Base-by-base conservation (phyloP, 805 yeast genomes). In the Lipomyces kockii region DNA sequence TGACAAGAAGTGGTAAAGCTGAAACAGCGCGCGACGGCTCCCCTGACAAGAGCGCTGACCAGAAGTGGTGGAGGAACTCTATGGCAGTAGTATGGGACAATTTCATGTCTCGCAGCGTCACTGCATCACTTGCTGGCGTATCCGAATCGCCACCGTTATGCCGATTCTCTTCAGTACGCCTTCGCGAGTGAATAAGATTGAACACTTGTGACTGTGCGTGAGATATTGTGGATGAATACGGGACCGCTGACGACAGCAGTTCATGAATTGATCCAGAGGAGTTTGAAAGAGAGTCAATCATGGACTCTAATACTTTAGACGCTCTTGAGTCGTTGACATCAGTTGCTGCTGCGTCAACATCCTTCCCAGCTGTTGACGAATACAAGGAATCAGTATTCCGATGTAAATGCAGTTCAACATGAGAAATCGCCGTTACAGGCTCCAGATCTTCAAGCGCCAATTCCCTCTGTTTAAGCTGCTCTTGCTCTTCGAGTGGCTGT, bases 51-150 rank as follows among this genome's bases (percentile, higher is more conserved):
- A 85, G 85, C 74, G 86, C 88, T 0, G 83, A 75, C 89, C 93
- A 90, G 76, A 89, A 90, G 76, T 90, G 96, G 65, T 86, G 84
- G 53, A 90, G 77, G 75, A 90, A 90, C 76, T 90, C 96, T 49
- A 88, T 83, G 2, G 93, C 86, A 0, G 95, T 89, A 0, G 89
- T 85, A 75, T 90, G 93, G 17, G 89, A 82, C 54, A 89, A 77
- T 61, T 87, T 79, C 49, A 90, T 79, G 57, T 83, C 81, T 60
- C 87, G 90, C 11, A 85, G 64, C 0, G 82, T 69, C 11, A 75
- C 78, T 3, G 68, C 58, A 35, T 64, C 67, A n/a, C 57, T 37
- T 11, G 61, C 56, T 5, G 71, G 64, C 9, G 62, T 62, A n/a
- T 81, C 82, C n/a, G 73, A 34, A 32, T 72, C 75, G 2, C 51